Conservation (phyloP, 345 rosid genomes). For the Hypericum androsaemum region DNA sequence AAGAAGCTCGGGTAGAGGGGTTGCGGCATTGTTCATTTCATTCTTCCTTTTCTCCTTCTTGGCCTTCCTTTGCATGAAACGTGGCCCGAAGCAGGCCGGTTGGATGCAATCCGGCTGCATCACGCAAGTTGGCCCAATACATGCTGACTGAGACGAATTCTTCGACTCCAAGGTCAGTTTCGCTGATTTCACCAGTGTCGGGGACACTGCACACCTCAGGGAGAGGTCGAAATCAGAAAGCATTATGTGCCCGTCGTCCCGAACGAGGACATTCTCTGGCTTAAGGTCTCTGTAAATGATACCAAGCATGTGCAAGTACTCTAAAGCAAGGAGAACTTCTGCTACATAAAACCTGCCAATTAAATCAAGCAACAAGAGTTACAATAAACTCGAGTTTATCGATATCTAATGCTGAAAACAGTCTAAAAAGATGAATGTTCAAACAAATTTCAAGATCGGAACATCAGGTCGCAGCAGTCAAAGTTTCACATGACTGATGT, state of each 20-base stretch:
- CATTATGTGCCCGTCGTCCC: conserved; percentile 32
- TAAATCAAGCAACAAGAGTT: not conserved
- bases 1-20: conserved; percentile 21
- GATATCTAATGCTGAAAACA: no score
- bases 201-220: conserved; percentile 23
- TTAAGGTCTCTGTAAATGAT: conserved; percentile 29
- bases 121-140: conserved; percentile 22
- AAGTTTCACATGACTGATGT: no score
- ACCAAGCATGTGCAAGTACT: conserved; percentile 32
- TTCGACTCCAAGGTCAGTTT: conserved; percentile 16
- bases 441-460: no score
- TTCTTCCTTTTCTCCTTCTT: conserved; percentile 16
- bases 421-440: no score
- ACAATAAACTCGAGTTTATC: not conserved
- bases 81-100: conserved; percentile 23
- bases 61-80: conserved; percentile 15
- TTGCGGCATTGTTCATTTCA: conserved; percentile 17
- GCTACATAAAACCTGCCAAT: conserved; percentile 25
- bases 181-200: conserved; percentile 23
- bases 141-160: conserved; percentile 21
- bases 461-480: no score
- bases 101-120: conserved; percentile 24
- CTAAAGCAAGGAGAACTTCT: conserved; percentile 28
- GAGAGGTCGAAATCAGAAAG: conserved; percentile 29
- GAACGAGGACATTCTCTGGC: conserved; percentile 25